Base-by-base conservation (phyloP, 345 rosid genomes). In the Aquilaria yunnanensis region DNA sequence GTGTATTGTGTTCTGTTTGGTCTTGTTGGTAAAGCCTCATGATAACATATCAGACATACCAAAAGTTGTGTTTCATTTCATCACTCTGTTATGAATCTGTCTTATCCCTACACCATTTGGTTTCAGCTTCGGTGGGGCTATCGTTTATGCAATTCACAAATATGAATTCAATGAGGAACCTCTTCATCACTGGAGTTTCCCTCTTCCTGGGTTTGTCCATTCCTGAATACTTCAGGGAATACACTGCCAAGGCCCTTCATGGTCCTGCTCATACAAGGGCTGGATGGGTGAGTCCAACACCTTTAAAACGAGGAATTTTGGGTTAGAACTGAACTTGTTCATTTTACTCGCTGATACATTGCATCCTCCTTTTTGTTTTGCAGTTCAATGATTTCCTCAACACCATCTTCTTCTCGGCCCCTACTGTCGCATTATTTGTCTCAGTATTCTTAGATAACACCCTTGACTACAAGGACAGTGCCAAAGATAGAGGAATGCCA, bases 371-470 rank as follows among this genome's bases (percentile, higher is more conserved):
- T 12, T 63, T 63, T 54, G 12, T 2, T 50, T 9, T 66, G 72
- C 89, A 88, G 99, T 95, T 91, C 83, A 89, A 95, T 78, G 97
- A 95, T 77, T 94, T 87, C 82, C 79, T 94, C 69, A 94, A 94
- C 55, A 88, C 97, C 34, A 85, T 91, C 80, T 94, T 94, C 88
- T 80, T 74, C 68, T 90, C 99, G 34, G 78, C 97, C 11, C 93
- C 97, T 4, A 88, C 96, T 31, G 97, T 91, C 0, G 92, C 99
- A 1, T 31, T 94, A 67, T 77, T 94, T 6, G 75, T 91, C 2
- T 80, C 86, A 13, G 90, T 94, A 49, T 85, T 95, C 81, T 71
- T 95, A 33, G 99, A 95, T 83, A 90, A 90, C 61, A 94, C 97
- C 5, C 82, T 94, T 2, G 99, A 94, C 29, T 85, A 85, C 75